These are phyloP conservation scores for Coemansia sp. DNA, from an alignment of 192 early-diverging fungal genomes.

Conservation along the genomic window DNA sequence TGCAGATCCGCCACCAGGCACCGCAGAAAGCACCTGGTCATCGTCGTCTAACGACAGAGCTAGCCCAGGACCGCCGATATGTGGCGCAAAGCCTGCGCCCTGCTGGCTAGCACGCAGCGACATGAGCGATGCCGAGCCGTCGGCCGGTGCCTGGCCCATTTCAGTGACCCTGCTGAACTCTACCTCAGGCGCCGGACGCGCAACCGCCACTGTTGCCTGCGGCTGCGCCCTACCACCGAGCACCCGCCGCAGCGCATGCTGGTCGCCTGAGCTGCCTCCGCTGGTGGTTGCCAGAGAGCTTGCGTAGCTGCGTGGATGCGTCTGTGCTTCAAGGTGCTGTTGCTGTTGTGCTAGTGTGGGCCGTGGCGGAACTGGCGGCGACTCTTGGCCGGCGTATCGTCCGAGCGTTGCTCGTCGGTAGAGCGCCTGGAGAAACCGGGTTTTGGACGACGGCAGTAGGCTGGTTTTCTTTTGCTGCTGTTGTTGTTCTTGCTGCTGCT, in stretches of 20 bases:
- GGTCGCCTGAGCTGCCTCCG: slow-evolving; percentile 23
- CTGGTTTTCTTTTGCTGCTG: slow-evolving; percentile 6
- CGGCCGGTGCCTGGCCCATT: slow-evolving; percentile 11
- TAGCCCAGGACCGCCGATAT: not conserved
- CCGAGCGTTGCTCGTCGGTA: slow-evolving; percentile 14
- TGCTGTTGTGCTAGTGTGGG: slow-evolving; percentile 7
- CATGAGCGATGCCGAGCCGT: slow-evolving; percentile 33
- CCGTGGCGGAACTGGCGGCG: not conserved
- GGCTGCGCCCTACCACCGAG: slow-evolving; percentile 15
- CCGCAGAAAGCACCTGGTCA: too few species aligned
- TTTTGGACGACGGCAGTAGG: slow-evolving; percentile 15
- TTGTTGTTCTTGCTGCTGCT: not conserved
- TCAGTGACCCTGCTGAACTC: slow-evolving; percentile 35
- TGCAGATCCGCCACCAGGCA: too few species aligned
- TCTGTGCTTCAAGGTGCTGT: not conserved
- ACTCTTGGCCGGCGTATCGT: not conserved
- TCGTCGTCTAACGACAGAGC: not conserved
- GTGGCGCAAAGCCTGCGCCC: slow-evolving; percentile 12
- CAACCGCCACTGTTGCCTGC: slow-evolving; percentile 39
- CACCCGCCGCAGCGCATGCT: slow-evolving; percentile 21
- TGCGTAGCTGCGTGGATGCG: not conserved
- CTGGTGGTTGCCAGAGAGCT: slow-evolving; percentile 7
- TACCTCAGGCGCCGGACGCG: slow-evolving; percentile 44
- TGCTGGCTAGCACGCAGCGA: slow-evolving; percentile 42
- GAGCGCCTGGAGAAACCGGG: slow-evolving; percentile 35